Percentiles rank a stretch among this genome's conserved stretches.
Conservation (phyloP, 2,329 filamentous ascomycete species). For the Cercospora sesami region DNA sequence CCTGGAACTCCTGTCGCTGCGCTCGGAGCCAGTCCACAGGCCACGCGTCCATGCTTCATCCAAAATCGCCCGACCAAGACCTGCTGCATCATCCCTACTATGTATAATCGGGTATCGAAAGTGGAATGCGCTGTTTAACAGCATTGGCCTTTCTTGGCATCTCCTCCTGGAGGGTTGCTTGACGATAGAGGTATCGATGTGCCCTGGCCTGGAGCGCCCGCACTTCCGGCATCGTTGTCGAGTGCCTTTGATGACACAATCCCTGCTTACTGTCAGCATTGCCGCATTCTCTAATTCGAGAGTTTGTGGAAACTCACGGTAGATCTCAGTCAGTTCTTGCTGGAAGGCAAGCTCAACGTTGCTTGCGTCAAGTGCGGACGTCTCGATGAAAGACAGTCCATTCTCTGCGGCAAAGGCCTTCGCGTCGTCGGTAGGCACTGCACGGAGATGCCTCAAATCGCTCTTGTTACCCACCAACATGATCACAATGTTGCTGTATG, state of each 20-base stretch:
- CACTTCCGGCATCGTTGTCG: slow-evolving; percentile 60
- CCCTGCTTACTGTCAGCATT: slow-evolving; percentile 41
- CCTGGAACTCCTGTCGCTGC: slow-evolving; percentile 14
- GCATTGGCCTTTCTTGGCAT: slow-evolving; percentile 77
- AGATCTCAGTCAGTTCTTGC: slow-evolving; percentile 99
- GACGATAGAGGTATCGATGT: slow-evolving; percentile 80
- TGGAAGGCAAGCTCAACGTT: slow-evolving; percentile 81
- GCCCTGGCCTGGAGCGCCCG: slow-evolving; percentile 61
- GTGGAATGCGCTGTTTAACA: slow-evolving; percentile 47
- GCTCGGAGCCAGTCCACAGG: slow-evolving; percentile 16
- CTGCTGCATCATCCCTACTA: slow-evolving; percentile 14
- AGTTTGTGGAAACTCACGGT: slow-evolving; percentile 50
- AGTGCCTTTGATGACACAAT: slow-evolving; percentile 98
- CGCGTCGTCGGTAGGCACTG: slow-evolving; percentile 95
- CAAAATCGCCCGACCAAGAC: slow-evolving; percentile 14
- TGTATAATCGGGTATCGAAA: slow-evolving; percentile 13
- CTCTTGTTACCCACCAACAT: slow-evolving; percentile 99
- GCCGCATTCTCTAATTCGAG: background rate
- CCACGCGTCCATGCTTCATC: slow-evolving; percentile 16
- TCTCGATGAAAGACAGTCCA: slow-evolving; percentile 76
- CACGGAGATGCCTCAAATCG: slow-evolving; percentile 97
- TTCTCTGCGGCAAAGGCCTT: slow-evolving; percentile 91
- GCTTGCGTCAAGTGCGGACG: slow-evolving; percentile 95
- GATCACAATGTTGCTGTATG: slow-evolving; percentile 96
- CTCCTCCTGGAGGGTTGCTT: slow-evolving; percentile 78